A percentile compares a stretch with the other conserved stretches of the same genome.
Conservation (phyloP, 2,329 filamentous ascomycete genomes). For the Nemania sp. region DNA sequence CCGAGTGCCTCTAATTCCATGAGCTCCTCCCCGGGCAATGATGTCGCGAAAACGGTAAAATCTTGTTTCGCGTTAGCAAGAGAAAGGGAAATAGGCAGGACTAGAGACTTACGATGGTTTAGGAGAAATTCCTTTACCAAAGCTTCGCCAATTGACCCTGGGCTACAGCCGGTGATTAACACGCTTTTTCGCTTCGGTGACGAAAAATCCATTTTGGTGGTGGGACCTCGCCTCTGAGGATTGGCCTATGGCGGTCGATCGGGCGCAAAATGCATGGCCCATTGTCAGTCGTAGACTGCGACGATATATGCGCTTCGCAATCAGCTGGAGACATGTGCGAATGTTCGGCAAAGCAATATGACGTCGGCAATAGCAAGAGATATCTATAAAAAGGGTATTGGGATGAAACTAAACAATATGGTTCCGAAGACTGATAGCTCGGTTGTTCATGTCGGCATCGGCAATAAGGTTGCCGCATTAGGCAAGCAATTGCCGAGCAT, state of each 20-base stretch:
- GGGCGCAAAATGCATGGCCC: no score
- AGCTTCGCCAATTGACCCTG: constrained; percentile 22
- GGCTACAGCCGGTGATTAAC: constrained; percentile 22
- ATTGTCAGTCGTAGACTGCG: no score
- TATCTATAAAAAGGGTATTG: no score
- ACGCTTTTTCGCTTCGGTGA: constrained; percentile 6
- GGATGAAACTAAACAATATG: no score
- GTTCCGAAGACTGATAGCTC: constrained; percentile 6
- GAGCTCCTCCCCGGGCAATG: constrained; percentile 17
- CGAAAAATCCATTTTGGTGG: constrained; percentile 10
- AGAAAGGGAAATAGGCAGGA: neutral
- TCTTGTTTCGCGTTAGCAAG: constrained; percentile 4
- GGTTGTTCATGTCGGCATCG: constrained; percentile 20
- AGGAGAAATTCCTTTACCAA: constrained; percentile 21
- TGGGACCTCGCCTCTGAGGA: no score
- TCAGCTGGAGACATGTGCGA: no score
- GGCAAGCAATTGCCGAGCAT: constrained; percentile 14
- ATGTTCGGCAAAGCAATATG: no score
- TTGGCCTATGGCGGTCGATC: no score
- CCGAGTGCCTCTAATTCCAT: constrained; percentile 10
- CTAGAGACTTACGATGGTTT: constrained; percentile 1
- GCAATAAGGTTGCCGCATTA: constrained; percentile 9
- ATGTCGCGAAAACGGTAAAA: constrained; percentile 14
- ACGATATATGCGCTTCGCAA: constrained; percentile 14
- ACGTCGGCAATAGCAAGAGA: neutral